A percentile compares a stretch with the other conserved stretches of the same genome.
Conservation (phyloP, 2,329 filamentous ascomycete species). For the Alternaria hordeiaustralica region DNA sequence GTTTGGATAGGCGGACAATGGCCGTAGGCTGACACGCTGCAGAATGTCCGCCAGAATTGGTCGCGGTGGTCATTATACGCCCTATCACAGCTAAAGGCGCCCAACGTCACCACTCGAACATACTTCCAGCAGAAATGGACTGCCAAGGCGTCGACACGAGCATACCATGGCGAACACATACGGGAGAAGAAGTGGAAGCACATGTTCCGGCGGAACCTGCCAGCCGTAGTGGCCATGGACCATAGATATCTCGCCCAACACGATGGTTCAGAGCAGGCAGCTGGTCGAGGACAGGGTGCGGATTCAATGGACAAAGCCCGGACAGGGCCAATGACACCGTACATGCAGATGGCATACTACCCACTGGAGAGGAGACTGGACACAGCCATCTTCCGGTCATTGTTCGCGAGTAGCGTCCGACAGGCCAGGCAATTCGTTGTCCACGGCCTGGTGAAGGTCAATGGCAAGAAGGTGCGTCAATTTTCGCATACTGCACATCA, state of each 20-base stretch:
- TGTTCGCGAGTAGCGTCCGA: slow-evolving; percentile 91
- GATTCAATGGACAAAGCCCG: slow-evolving; percentile 25
- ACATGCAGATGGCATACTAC: slow-evolving; percentile 95
- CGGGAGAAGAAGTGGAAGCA: slow-evolving; percentile 91
- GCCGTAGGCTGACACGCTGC: slow-evolving; percentile 21
- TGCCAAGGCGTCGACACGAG: slow-evolving; percentile 81
- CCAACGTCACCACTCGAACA: slow-evolving; percentile 57
- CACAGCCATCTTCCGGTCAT: slow-evolving; percentile 88
- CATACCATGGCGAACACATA: slow-evolving; percentile 94
- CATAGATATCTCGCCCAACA: slow-evolving; percentile 76
- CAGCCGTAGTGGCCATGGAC: slow-evolving; percentile 85
- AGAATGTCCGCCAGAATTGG: slow-evolving; percentile 97
- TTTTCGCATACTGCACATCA: neutral
- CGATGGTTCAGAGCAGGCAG: slow-evolving; percentile 83
- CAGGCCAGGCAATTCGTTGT: slow-evolving; percentile 95
- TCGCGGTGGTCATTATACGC: slow-evolving; percentile 98
- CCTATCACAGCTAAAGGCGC: slow-evolving; percentile 64
- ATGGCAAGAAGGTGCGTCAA: slow-evolving; percentile 81
- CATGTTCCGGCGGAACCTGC: slow-evolving; percentile 84
- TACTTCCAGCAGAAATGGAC: slow-evolving; percentile 99
- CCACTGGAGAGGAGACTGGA: slow-evolving; percentile 90
- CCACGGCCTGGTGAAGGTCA: slow-evolving; percentile 92
- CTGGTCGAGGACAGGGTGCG: slow-evolving; percentile 79
- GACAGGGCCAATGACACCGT: slow-evolving; percentile 69
- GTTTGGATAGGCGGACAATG: neutral